Percentiles rank a stretch among this genome's conserved stretches.
phyloP scores from a whole-genome alignment of 495 filamentous ascomycete genomes.

The Aspergillus olivimuriae region DNA sequence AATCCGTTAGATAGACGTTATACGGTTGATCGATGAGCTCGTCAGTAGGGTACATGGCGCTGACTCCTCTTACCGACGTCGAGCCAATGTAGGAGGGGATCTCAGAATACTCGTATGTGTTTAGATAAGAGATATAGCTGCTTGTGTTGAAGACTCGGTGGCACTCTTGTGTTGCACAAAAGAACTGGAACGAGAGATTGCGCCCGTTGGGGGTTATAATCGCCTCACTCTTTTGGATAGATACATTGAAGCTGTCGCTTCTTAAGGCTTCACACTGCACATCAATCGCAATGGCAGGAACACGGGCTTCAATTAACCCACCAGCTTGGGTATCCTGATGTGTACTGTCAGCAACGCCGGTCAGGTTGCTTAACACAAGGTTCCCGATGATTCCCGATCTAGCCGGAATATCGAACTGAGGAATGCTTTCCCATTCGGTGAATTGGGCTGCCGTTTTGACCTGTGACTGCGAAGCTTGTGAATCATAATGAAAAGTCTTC shows the following conservation, averaged over 20 bases:
- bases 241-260: neutral
- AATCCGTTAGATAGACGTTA: neutral
- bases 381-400: neutral
- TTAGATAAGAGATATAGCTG: too few species aligned
- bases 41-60: too few species aligned
- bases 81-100: too few species aligned
- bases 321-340: neutral
- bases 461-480: neutral
- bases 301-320: neutral
- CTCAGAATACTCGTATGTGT: too few species aligned
- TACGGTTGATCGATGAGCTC: too few species aligned
- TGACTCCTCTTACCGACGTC: too few species aligned
- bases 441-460: neutral
- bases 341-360: neutral
- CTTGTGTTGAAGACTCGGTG: too few species aligned
- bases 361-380: constrained; percentile 1
- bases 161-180: neutral
- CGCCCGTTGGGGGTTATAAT: neutral
- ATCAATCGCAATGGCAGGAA: constrained; percentile 1
- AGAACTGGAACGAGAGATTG: too few species aligned
- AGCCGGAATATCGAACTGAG: neutral
- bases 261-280: neutral
- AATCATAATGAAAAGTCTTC: neutral
- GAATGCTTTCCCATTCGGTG: constrained; percentile 1
- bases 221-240: neutral